Percentiles rank a stretch among this genome's conserved stretches.
Evolutionary conservation across 2,329 filamentous ascomycete genomes (phyloP).

Genomic region (Penicillium sp.): DNA sequence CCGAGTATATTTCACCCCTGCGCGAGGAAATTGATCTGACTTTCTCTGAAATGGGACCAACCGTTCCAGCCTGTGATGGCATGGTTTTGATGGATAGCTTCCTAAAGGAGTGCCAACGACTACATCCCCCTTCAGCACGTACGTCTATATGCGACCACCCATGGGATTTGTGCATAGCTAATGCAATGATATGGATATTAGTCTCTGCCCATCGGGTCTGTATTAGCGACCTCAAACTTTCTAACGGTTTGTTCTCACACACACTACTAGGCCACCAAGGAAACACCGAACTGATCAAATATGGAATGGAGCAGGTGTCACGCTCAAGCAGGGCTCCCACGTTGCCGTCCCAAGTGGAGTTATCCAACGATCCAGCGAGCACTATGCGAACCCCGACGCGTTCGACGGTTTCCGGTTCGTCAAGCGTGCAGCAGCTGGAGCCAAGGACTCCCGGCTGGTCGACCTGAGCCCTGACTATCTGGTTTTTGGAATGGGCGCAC

Average conservation of each 20-base stretch:
- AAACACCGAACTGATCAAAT: neutral
- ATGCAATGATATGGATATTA: constrained; percentile 6
- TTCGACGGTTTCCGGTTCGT: constrained; percentile 26
- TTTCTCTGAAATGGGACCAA: constrained; percentile 11
- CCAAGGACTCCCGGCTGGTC: constrained; percentile 11
- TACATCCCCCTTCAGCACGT: constrained; percentile 26
- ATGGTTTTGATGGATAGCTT: constrained; percentile 24
- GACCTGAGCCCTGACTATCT: constrained; percentile 27
- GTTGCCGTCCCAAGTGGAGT: constrained; percentile 21
- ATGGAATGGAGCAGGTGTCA: constrained; percentile 12
- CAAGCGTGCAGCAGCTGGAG: constrained; percentile 18
- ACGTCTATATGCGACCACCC: constrained; percentile 10
- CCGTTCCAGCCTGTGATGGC: constrained; percentile 16
- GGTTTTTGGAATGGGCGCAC: constrained; percentile 25
- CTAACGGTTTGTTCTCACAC: constrained; percentile 17
- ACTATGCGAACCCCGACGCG: constrained; percentile 16
- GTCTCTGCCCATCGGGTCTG: constrained; percentile 26
- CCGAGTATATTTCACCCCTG: constrained; percentile 21
- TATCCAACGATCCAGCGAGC: constrained; percentile 17
- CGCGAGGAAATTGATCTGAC: constrained; percentile 15
- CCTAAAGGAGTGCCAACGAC: constrained; percentile 25
- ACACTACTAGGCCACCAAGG: neutral
- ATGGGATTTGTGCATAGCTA: neutral
- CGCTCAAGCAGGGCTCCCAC: constrained; percentile 23
- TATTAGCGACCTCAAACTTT: constrained; percentile 14